Conservation (phyloP, 164 flowering plant species). For the Akebia trifoliata region DNA sequence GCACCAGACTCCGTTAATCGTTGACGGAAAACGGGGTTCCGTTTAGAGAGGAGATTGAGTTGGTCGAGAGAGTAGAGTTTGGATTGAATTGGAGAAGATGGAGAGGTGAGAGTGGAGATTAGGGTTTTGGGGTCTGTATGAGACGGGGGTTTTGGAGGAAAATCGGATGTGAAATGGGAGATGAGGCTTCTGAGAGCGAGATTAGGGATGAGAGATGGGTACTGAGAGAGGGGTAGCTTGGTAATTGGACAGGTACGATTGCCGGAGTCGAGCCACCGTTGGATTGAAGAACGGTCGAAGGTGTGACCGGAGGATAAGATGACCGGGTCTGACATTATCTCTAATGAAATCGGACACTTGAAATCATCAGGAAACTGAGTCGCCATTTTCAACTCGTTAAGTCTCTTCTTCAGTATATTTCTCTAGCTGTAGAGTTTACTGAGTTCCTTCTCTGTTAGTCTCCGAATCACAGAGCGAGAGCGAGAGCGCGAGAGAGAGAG, state of each 20-base stretch:
- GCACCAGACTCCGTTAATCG: slow-evolving; percentile 71
- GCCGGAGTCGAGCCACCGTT: slow-evolving; percentile 94
- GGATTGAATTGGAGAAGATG: slow-evolving; percentile 28
- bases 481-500: too few relatives aligned
- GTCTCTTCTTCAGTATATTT: too few relatives aligned
- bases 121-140: slow-evolving; percentile 37
- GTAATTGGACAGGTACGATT: slow-evolving; percentile 94
- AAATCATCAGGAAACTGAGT: slow-evolving; percentile 69
- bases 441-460: too few relatives aligned
- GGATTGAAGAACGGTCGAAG: slow-evolving; percentile 91
- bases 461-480: too few relatives aligned
- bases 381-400: slow-evolving; percentile 35
- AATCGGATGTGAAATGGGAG: slow-evolving; percentile 46
- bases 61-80: slow-evolving; percentile 51
- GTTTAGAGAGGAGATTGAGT: slow-evolving; percentile 49
- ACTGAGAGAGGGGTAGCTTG: slow-evolving; percentile 65
- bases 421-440: too few relatives aligned
- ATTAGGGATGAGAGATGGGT: slow-evolving; percentile 91
- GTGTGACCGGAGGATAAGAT: slow-evolving; percentile 96
- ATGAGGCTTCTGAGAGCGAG: slow-evolving; percentile 85
- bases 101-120: slow-evolving; percentile 37
- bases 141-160: slow-evolving; percentile 18
- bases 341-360: slow-evolving; percentile 92
- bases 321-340: slow-evolving; percentile 97
- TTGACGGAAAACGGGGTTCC: slow-evolving; percentile 48